Evolutionary conservation across 2,329 filamentous ascomycete genomes (phyloP).

Genomic region (Ilyonectria mors-panacis): DNA sequence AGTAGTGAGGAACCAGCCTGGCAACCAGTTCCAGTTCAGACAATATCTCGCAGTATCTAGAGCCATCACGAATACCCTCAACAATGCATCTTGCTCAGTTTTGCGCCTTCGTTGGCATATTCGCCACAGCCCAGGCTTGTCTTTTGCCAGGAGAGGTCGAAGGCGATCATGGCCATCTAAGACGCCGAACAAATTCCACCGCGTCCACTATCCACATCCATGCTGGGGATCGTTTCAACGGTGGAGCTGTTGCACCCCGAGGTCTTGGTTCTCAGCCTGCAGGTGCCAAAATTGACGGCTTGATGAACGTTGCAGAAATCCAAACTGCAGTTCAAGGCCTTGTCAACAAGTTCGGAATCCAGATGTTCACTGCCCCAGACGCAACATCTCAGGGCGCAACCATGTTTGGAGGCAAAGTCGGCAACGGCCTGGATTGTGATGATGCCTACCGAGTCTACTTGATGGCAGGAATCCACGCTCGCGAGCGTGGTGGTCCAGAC

Average conservation of each 20-base stretch:
- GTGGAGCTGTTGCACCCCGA: constrained; percentile 51
- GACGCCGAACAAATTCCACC: background rate
- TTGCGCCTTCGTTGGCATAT: background rate
- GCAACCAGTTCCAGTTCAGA: no score
- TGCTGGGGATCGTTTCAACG: constrained; percentile 57
- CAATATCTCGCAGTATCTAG: background rate
- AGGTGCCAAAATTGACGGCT: constrained; percentile 53
- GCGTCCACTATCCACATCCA: constrained; percentile 49
- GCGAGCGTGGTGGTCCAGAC: constrained; percentile 69
- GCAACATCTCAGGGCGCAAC: constrained; percentile 59
- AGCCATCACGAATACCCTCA: background rate
- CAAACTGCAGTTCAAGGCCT: constrained; percentile 59
- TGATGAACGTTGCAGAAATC: constrained; percentile 61
- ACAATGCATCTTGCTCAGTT: background rate
- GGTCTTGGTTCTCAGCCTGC: constrained; percentile 47
- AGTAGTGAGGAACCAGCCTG: background rate
- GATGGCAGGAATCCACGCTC: constrained; percentile 67
- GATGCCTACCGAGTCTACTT: constrained; percentile 63
- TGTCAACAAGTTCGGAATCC: constrained; percentile 55
- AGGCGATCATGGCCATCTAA: background rate
- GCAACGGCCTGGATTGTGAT: constrained; percentile 46
- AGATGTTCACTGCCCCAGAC: constrained; percentile 57
- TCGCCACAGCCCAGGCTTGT: background rate
- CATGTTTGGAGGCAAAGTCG: constrained; percentile 58
- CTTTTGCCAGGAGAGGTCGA: background rate